Percentiles rank a stretch among this genome's conserved stretches.
Conservation (phyloP, 345 rosid species). For the Salix suchowensis region DNA sequence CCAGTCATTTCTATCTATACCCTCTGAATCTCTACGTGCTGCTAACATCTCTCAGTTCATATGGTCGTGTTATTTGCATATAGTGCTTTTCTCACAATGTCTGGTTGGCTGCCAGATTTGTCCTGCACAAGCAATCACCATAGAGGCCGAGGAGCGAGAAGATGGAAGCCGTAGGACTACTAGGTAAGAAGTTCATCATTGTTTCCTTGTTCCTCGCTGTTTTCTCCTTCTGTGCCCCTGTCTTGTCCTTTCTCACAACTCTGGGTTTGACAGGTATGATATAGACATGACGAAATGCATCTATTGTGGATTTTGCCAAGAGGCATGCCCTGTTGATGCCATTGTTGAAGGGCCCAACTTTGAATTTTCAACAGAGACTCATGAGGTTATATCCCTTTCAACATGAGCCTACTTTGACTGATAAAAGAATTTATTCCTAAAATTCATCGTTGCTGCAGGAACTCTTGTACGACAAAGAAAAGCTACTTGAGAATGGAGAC, state of each 20-base stretch:
- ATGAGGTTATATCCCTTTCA: conserved; percentile 52
- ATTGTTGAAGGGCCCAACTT: conserved; percentile 97
- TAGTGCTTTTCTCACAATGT: conserved; percentile 7
- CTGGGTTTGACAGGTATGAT: conserved; percentile 55
- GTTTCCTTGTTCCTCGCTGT: neutral
- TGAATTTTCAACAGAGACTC: conserved; percentile 94
- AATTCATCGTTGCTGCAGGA: conserved; percentile 44
- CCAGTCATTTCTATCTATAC: neutral
- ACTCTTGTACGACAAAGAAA: conserved; percentile 91
- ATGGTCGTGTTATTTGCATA: neutral
- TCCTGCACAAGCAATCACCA: conserved; percentile 97
- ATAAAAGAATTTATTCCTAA: neutral
- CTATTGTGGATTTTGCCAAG: conserved; percentile 98
- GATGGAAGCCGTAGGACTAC: conserved; percentile 99
- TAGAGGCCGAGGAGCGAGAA: conserved; percentile 96
- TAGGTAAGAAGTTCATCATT: conserved; percentile 39
- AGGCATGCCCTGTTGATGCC: conserved; percentile 99
- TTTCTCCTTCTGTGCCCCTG: neutral
- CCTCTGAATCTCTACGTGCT: neutral
- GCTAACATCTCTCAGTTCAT: neutral
- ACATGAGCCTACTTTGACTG: neutral
- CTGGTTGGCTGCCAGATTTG: conserved; percentile 54
- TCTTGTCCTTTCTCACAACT: neutral
- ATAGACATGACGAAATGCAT: conserved; percentile 98
- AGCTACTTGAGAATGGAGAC: conserved; percentile 93